Conservation (phyloP, 441 rosid species). For the Pelargonium cotyledonis region DNA sequence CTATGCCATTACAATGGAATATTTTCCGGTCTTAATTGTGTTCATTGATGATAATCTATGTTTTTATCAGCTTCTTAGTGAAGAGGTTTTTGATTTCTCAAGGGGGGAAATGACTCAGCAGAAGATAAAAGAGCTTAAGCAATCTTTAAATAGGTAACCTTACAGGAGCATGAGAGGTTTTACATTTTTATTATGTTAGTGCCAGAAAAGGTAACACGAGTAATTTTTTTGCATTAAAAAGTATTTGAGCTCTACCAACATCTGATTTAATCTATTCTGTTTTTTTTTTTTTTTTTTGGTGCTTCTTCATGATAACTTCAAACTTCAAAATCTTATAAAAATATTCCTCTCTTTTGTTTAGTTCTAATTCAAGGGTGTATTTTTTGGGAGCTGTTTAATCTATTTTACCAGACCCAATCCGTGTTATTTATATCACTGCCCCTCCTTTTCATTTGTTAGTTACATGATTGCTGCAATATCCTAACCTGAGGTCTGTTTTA, state of each 20-base stretch:
- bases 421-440: background rate
- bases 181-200: background rate
- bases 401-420: background rate
- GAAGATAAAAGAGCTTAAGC: constrained; percentile 97
- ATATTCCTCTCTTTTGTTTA: background rate
- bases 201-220: background rate
- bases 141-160: constrained; percentile 80
- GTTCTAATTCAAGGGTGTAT: background rate
- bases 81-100: constrained; percentile 99
- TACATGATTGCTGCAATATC: background rate
- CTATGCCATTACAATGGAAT: constrained; percentile 2
- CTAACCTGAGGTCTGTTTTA: constrained; percentile 5
- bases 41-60: constrained; percentile 18
- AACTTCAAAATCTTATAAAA: no score
- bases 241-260: no score
- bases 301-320: no score
- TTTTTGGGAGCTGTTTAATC: background rate
- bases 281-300: no score
- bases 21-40: constrained; percentile 1
- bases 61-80: constrained; percentile 77
- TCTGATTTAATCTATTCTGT: no score
- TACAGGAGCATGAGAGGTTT: background rate
- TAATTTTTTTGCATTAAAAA: background rate
- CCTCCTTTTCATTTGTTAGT: background rate
- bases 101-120: constrained; percentile 99